Percentiles rank a stretch among this genome's conserved stretches.
These are phyloP conservation scores for Pyrenochaeta sp. DNA, from an alignment of 2,329 filamentous ascomycete species.

Conservation along the genomic window DNA sequence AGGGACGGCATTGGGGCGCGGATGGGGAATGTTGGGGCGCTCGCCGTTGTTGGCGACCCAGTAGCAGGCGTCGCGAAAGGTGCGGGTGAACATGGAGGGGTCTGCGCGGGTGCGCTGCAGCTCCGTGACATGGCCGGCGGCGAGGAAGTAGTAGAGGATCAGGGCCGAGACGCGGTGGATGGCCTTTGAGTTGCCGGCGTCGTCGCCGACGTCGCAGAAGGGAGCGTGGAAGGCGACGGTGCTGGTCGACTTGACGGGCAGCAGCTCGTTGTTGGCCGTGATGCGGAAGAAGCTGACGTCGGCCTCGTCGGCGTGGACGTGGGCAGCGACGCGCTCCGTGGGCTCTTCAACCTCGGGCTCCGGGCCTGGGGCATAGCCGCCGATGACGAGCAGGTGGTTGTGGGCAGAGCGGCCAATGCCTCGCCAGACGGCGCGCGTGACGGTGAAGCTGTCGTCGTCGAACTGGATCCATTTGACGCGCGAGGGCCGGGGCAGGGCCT, in stretches of 20 bases:
- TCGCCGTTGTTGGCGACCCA: constrained; percentile 37
- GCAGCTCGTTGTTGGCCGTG: constrained; percentile 26
- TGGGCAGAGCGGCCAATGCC: constrained; percentile 34
- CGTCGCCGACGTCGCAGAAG: constrained; percentile 36
- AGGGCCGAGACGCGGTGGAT: constrained; percentile 37
- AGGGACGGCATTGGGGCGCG: constrained; percentile 27
- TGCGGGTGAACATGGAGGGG: constrained; percentile 38
- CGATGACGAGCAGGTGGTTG: constrained; percentile 38
- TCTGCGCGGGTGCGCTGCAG: constrained; percentile 31
- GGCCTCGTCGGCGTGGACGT: constrained; percentile 36
- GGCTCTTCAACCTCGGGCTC: constrained; percentile 29
- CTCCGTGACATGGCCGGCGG: constrained; percentile 33
- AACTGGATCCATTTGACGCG: constrained; percentile 32
- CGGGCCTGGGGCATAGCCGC: constrained; percentile 36
- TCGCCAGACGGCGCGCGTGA: constrained; percentile 33
- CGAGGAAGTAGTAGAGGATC: constrained; percentile 35
- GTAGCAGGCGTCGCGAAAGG: constrained; percentile 34
- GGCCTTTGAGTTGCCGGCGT: constrained; percentile 32
- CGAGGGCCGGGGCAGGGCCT: constrained; percentile 24
- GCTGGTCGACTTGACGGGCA: constrained; percentile 34
- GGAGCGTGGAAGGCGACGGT: constrained; percentile 36
- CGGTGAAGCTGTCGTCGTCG: constrained; percentile 31
- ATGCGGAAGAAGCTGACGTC: constrained; percentile 39
- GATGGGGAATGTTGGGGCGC: constrained; percentile 18
- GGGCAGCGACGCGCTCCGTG: constrained; percentile 32